phyloP scores from a whole-genome alignment of 495 filamentous ascomycete species.

The Xylaria telfairii region DNA sequence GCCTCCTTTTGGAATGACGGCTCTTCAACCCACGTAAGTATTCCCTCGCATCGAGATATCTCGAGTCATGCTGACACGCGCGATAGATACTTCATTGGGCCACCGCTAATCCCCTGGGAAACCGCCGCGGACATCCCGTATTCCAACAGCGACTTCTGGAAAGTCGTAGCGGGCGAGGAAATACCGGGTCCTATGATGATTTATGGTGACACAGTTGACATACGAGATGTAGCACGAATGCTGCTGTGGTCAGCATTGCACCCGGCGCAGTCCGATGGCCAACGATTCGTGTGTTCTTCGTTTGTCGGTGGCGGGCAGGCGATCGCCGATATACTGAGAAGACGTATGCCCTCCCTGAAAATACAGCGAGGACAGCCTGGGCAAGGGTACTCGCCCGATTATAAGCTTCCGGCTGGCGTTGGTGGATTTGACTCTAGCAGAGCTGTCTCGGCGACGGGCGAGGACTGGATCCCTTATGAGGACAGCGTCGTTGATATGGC shows the following conservation, averaged over 20 bases:
- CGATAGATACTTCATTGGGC: conserved; percentile 38
- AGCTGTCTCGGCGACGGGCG: conserved; percentile 36
- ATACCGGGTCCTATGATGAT: conserved; percentile 33
- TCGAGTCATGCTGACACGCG: not conserved
- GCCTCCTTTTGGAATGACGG: conserved; percentile 56
- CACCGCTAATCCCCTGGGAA: conserved; percentile 36
- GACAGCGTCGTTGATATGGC: conserved; percentile 46
- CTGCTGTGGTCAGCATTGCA: conserved; percentile 36
- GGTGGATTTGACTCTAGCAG: conserved; percentile 39
- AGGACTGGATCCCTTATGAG: conserved; percentile 46
- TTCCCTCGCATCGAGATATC: not conserved
- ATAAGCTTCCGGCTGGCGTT: conserved; percentile 22
- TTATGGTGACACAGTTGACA: conserved; percentile 39
- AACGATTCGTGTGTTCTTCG: conserved; percentile 41
- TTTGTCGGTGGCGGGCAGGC: conserved; percentile 36
- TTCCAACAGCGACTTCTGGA: conserved; percentile 32
- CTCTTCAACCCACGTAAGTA: conserved; percentile 54
- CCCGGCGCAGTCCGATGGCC: conserved; percentile 27
- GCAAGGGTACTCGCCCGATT: conserved; percentile 32
- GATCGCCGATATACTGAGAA: conserved; percentile 40
- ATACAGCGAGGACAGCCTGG: conserved; percentile 32
- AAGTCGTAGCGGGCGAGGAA: conserved; percentile 27
- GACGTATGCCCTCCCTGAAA: conserved; percentile 27
- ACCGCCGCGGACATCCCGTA: conserved; percentile 29
- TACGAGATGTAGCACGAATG: conserved; percentile 45